These are phyloP conservation scores for Lichenothelia convexa DNA, from an alignment of 495 filamentous ascomycete species.

Conservation along the genomic window DNA sequence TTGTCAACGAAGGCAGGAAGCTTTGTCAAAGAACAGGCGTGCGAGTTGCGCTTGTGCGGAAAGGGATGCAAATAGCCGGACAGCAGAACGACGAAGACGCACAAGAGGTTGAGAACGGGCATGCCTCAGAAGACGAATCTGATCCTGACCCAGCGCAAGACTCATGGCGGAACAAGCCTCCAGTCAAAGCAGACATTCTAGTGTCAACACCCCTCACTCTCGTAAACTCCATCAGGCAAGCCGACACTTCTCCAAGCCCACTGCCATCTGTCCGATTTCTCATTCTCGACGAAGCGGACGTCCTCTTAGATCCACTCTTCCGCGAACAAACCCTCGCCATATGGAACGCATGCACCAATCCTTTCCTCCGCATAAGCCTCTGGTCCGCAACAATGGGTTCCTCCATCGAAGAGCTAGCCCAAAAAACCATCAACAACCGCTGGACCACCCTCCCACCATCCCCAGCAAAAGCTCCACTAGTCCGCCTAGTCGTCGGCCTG, in stretches of 20 bases:
- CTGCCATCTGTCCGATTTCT: constrained; percentile 50
- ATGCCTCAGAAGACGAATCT: constrained; percentile 17
- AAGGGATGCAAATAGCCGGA: constrained; percentile 52
- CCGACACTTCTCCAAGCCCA: constrained; percentile 23
- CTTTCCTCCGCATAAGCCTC: constrained; percentile 49
- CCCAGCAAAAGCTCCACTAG: constrained; percentile 17
- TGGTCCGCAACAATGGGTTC: constrained; percentile 98
- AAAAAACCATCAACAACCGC: constrained; percentile 39
- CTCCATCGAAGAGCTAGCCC: constrained; percentile 62
- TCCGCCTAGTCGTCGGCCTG: constrained; percentile 80
- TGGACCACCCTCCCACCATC: constrained; percentile 1
- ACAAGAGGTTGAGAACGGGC: constrained; percentile 11
- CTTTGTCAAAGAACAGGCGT: constrained; percentile 59
- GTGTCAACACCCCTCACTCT: constrained; percentile 75
- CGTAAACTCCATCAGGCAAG: constrained; percentile 45
- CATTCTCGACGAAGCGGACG: constrained; percentile 86
- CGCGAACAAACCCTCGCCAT: constrained; percentile 74
- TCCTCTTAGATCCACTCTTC: constrained; percentile 81
- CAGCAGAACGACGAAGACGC: constrained; percentile 19
- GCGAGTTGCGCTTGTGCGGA: constrained; percentile 65
- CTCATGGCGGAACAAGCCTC: constrained; percentile 3
- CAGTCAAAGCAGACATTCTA: constrained; percentile 57
- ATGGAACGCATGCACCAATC: constrained; percentile 57
- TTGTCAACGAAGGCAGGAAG: constrained; percentile 81
- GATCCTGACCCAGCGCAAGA: constrained; percentile 23